These are phyloP conservation scores for Eucalyptus brandiana DNA, from an alignment of 345 rosid species.

Conservation along the genomic window DNA sequence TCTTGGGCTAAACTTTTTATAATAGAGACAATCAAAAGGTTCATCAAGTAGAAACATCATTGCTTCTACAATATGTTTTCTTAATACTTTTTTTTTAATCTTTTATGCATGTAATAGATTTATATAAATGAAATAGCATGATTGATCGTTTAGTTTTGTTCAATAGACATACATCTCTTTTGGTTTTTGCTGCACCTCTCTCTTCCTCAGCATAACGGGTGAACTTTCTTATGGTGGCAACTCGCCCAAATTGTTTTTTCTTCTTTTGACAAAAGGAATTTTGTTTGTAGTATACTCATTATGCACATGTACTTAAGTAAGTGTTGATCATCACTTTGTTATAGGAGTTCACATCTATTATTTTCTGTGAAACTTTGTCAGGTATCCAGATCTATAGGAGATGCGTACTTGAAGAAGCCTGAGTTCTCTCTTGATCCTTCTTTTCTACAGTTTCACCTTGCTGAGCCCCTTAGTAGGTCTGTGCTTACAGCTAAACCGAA, in stretches of 20 bases:
- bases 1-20: no score
- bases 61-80: no score
- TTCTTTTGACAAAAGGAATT: background rate
- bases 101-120: no score
- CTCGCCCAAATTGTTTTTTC: background rate
- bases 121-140: background rate
- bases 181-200: background rate
- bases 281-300: background rate
- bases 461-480: slow-evolving; percentile 62
- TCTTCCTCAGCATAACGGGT: background rate
- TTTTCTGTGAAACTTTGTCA: background rate
- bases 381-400: slow-evolving; percentile 89
- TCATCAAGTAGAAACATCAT: no score
- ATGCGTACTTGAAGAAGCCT: slow-evolving; percentile 79
- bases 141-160: background rate
- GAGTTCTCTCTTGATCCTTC: slow-evolving; percentile 82
- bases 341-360: background rate
- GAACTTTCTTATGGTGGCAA: background rate
- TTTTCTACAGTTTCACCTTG: slow-evolving; percentile 68
- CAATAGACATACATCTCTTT: background rate
- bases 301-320: background rate
- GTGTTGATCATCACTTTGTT: background rate
- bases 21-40: no score
- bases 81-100: no score
- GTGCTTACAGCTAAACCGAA: slow-evolving; percentile 53